phyloP scores from a whole-genome alignment of 768 basidiomycete genomes.

The Vararia minispora region DNA sequence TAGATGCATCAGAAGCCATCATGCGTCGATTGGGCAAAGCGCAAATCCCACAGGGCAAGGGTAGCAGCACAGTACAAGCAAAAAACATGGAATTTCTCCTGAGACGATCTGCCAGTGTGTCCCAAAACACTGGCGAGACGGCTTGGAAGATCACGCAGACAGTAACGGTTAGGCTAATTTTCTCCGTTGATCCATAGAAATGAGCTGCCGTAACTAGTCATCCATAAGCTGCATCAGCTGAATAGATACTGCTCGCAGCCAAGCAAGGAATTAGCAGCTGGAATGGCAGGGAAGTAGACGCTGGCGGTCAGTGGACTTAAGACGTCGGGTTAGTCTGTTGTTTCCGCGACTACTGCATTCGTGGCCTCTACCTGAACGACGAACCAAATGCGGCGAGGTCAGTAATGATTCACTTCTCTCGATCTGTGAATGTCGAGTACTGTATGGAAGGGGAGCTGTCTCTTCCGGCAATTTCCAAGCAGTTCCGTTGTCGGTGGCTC shows the following conservation, averaged over 20 bases:
- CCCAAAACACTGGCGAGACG: constrained; percentile 44
- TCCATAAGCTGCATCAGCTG: constrained; percentile 27
- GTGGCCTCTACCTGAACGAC: too few relatives aligned
- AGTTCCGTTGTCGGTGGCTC: too few relatives aligned
- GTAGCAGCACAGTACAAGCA: constrained; percentile 48
- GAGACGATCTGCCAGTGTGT: constrained; percentile 49
- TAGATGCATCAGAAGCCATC: constrained; percentile 70
- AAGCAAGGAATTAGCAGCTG: background rate
- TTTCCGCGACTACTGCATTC: too few relatives aligned
- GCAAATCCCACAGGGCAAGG: constrained; percentile 49
- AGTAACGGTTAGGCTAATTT: constrained; percentile 71
- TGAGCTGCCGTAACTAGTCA: constrained; percentile 46
- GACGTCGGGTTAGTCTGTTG: too few relatives aligned
- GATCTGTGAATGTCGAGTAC: too few relatives aligned
- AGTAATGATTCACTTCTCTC: too few relatives aligned
- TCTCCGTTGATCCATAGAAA: constrained; percentile 53
- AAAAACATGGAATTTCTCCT: constrained; percentile 55
- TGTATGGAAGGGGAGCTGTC: too few relatives aligned
- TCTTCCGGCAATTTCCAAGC: too few relatives aligned
- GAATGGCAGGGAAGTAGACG: too few relatives aligned
- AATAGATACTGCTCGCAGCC: constrained; percentile 62
- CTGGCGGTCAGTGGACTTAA: constrained; percentile 8
- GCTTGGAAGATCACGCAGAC: constrained; percentile 62
- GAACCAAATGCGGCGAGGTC: too few relatives aligned
- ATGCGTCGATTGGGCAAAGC: constrained; percentile 40